A percentile compares a stretch with the other conserved stretches of the same genome.
Evolutionary conservation across 768 basidiomycete species (phyloP).

Genomic region (Suillus subaureus): DNA sequence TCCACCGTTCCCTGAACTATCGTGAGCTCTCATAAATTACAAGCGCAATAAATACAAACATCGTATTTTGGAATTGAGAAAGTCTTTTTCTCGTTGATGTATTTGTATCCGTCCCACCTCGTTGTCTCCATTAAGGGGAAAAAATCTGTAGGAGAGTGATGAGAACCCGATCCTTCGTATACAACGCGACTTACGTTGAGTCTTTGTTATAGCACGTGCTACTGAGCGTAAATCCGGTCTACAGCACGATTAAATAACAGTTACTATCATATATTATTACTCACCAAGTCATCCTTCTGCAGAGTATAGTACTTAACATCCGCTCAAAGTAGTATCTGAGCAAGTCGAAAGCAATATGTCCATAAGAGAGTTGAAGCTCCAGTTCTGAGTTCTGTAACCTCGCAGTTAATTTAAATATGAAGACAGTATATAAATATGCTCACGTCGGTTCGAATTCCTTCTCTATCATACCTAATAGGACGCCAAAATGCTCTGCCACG

Average conservation of each 20-base stretch:
- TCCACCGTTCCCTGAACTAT: constrained; percentile 17
- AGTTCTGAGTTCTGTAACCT: constrained; percentile 16
- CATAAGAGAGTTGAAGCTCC: constrained; percentile 16
- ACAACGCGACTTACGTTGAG: neutral
- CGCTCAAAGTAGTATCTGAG: constrained; percentile 16
- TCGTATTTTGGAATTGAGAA: constrained; percentile 10
- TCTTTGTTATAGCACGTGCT: neutral
- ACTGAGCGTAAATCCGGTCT: neutral
- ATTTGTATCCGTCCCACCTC: constrained; percentile 16
- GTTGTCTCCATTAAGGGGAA: constrained; percentile 2
- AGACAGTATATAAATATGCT: neutral
- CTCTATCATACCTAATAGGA: constrained; percentile 15
- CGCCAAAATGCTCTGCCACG: constrained; percentile 15
- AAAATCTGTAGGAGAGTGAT: neutral
- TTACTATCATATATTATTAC: neutral
- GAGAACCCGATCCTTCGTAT: neutral
- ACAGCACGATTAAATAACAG: neutral
- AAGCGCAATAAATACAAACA: neutral
- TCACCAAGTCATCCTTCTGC: neutral
- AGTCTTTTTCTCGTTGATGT: neutral
- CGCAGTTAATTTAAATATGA: neutral
- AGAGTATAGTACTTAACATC: constrained; percentile 3
- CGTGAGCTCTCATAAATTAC: neutral
- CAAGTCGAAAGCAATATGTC: constrained; percentile 21
- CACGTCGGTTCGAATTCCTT: constrained; percentile 20